Base-by-base conservation (phyloP, 1,139 yeast genomes). In the Scheffersomyces segobiensis region DNA sequence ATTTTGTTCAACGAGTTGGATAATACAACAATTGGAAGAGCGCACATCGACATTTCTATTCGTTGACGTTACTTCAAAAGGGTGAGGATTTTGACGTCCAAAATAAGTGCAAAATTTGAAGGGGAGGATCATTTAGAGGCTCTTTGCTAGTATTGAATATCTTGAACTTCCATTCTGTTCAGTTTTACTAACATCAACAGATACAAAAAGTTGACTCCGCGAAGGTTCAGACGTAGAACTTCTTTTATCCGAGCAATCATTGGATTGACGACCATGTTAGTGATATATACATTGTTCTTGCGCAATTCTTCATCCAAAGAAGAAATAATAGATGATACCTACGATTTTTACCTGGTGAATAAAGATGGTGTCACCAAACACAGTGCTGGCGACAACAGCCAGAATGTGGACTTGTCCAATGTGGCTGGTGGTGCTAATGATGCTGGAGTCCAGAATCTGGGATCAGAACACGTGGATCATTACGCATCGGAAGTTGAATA, bases 401-500 rank as follows among this genome's bases (percentile, higher is more conserved):
- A 52, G 12, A 49, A 56, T 24, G 18, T 20, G n/a, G 50, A 48
- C 22, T 53, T 59, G 49, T 52, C 56, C 14, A 58, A 57, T 50
- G 56, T 57, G 50, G 52, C 50, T n/a, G 26, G 48, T 24, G 52
- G 46, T 7, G 49, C 46, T 24, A 55, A 32, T 19, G 59, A 47
- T 6, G 39, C 57, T 22, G 24, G 5, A 48, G 17, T 14, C 26
- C 50, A 8, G 24, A 48, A 48, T 7, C 21, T n/a, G 26, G 50
- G 24, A 24, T 55, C 53, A 52, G 39, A 59, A 3, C 56, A 60
- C 5, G 66, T 71, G 66, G 71, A 69, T 49, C 57, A 65, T 46
- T 75, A 70, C 60, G 65, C 64, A 24, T 71, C 73, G 5, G 69
- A 72, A 24, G 89, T 87, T 39, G 89, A 87, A 57, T 79, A 74